These are phyloP conservation scores for Neonectria ditissima DNA, from an alignment of 2,329 filamentous ascomycete species.

Conservation along the genomic window DNA sequence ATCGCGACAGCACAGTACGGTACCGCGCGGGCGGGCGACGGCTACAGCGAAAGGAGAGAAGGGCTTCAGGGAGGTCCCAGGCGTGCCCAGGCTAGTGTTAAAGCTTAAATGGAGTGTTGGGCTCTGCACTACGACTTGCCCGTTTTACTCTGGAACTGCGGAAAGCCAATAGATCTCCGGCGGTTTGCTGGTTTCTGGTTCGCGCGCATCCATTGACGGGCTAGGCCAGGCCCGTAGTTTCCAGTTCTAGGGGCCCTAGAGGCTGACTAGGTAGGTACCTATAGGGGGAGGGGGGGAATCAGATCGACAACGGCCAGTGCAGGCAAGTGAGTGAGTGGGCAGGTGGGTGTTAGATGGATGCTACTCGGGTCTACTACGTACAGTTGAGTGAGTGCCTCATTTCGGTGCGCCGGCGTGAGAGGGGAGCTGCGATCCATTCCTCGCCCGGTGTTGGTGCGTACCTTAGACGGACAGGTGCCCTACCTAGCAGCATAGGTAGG, in stretches of 20 bases:
- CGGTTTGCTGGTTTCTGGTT: background rate
- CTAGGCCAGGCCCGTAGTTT: background rate
- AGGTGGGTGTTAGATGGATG: too few species aligned
- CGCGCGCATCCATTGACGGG: background rate
- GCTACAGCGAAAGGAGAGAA: background rate
- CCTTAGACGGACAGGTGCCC: too few species aligned
- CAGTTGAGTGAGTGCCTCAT: background rate
- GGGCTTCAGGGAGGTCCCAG: slow-evolving; percentile 9
- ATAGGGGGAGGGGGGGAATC: background rate
- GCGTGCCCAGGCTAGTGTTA: slow-evolving; percentile 27
- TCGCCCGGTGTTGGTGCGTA: background rate
- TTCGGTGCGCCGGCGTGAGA: background rate
- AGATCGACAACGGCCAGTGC: background rate
- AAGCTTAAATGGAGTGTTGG: slow-evolving; percentile 38
- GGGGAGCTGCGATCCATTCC: background rate
- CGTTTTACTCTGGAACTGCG: background rate
- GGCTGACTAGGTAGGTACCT: too few species aligned
- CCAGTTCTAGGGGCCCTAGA: background rate
- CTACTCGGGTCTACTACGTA: too few species aligned
- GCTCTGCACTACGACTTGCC: background rate
- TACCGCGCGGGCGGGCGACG: background rate
- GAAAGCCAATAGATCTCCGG: too few species aligned
- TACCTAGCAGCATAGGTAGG: too few species aligned
- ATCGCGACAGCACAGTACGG: background rate
- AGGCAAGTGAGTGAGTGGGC: too few species aligned